A percentile compares a stretch with the other conserved stretches of the same genome.
Conservation (phyloP, 768 basidiomycete genomes). For the Sarcodon sp. region DNA sequence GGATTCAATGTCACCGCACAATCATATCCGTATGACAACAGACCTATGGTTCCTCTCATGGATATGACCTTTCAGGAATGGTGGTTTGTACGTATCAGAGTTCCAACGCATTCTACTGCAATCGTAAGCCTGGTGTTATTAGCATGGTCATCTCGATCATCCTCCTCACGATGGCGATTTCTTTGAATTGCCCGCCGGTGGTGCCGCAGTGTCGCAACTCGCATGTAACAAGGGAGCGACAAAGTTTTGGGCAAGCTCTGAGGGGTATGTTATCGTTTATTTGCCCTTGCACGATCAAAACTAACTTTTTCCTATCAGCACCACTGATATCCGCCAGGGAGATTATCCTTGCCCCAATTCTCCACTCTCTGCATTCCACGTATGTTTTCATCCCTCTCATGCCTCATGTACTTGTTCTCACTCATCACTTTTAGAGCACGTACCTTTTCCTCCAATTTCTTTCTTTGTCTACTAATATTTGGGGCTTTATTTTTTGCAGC, state of each 20-base stretch:
- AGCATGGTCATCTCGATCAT: slow-evolving; percentile 17
- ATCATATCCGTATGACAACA: slow-evolving; percentile 19
- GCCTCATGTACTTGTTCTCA: slow-evolving; percentile 5
- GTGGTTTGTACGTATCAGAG: slow-evolving; percentile 21
- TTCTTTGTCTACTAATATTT: not conserved
- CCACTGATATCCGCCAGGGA: slow-evolving; percentile 42
- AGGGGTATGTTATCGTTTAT: slow-evolving; percentile 47
- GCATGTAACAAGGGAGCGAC: slow-evolving; percentile 22
- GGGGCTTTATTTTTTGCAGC: slow-evolving; percentile 11
- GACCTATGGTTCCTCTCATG: slow-evolving; percentile 23
- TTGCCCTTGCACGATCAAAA: slow-evolving; percentile 27
- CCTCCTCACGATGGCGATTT: slow-evolving; percentile 19
- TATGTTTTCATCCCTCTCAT: not conserved
- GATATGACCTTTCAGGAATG: slow-evolving; percentile 19
- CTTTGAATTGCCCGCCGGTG: slow-evolving; percentile 19
- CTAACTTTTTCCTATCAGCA: slow-evolving; percentile 41
- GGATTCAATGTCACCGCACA: slow-evolving; percentile 24
- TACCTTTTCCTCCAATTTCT: not conserved
- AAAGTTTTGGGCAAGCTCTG: slow-evolving; percentile 6
- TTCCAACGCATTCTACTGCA: not conserved
- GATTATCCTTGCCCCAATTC: slow-evolving; percentile 49
- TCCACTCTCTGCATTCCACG: not conserved
- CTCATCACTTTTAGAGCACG: not conserved
- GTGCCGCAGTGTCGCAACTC: slow-evolving; percentile 10
- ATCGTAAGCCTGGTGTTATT: not conserved